Percentiles rank a stretch among this genome's conserved stretches.
Evolutionary conservation across 345 rosid species (phyloP).

Genomic region (Lepidium sativum): DNA sequence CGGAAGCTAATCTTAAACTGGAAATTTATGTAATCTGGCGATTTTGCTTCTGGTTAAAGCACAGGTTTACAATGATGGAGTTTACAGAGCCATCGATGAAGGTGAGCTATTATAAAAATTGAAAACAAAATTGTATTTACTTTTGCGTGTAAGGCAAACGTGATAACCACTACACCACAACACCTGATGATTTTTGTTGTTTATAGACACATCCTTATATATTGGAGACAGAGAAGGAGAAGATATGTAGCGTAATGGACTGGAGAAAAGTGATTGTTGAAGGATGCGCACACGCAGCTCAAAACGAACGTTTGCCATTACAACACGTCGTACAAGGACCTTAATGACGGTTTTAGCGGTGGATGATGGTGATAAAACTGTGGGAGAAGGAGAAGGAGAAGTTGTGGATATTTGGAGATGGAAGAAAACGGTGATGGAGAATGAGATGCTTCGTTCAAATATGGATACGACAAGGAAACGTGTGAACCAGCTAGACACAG

Average conservation of each 20-base stretch:
- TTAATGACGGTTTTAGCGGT: slow-evolving; percentile 17
- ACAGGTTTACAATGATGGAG: slow-evolving; percentile 70
- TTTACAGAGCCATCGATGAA: slow-evolving; percentile 83
- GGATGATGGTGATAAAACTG: background rate
- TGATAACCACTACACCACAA: slow-evolving; percentile 27
- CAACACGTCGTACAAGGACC: slow-evolving; percentile 74
- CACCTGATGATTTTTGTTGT: background rate
- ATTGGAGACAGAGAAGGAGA: slow-evolving; percentile 60
- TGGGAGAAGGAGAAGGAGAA: background rate
- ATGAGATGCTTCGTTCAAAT: slow-evolving; percentile 69
- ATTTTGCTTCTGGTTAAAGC: slow-evolving; percentile 58
- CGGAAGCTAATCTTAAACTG: slow-evolving; percentile 69
- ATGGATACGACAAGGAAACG: slow-evolving; percentile 87
- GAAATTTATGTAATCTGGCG: slow-evolving; percentile 55
- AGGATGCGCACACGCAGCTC: slow-evolving; percentile 94
- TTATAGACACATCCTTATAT: slow-evolving; percentile 70
- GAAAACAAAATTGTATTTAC: too few species aligned
- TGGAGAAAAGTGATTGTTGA: slow-evolving; percentile 71
- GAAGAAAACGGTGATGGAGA: slow-evolving; percentile 67
- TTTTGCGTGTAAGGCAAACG: slow-evolving; percentile 29
- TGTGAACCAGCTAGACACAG: slow-evolving; percentile 67
- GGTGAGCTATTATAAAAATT: slow-evolving; percentile 27
- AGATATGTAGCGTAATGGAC: slow-evolving; percentile 63
- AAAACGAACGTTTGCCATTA: slow-evolving; percentile 79
- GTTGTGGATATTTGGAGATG: slow-evolving; percentile 29